phyloP scores from a whole-genome alignment of 2,329 filamentous ascomycete species.

The Rhynchosporium agropyri region DNA sequence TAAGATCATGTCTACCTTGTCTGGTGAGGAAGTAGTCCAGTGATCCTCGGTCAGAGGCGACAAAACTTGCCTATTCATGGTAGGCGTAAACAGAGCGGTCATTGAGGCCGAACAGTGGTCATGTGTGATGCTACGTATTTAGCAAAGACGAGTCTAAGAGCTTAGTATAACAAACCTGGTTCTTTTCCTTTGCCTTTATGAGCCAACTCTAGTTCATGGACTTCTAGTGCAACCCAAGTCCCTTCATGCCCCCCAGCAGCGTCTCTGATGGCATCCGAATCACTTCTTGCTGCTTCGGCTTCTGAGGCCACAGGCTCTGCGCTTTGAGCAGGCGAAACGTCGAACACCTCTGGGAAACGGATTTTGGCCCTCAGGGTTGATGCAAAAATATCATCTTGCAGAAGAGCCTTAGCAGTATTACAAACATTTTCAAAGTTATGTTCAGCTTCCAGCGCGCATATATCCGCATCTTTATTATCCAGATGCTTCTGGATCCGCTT shows the following conservation, averaged over 20 bases:
- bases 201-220: not conserved
- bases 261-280: slow-evolving; percentile 1
- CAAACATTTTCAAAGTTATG: slow-evolving; percentile 6
- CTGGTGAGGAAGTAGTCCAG: slow-evolving; percentile 16
- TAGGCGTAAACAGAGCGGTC: slow-evolving; percentile 23
- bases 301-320: slow-evolving; percentile 6
- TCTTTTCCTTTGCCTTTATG: slow-evolving; percentile 1
- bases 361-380: slow-evolving; percentile 3
- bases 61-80: slow-evolving; percentile 19
- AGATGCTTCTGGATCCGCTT: not conserved
- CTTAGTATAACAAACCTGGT: not conserved
- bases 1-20: slow-evolving; percentile 22
- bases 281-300: slow-evolving; percentile 9
- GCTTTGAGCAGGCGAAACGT: slow-evolving; percentile 3
- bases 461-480: not conserved
- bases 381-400: slow-evolving; percentile 1
- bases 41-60: slow-evolving; percentile 25
- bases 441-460: not conserved
- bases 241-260: not conserved
- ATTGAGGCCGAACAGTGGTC: no score
- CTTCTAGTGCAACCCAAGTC: not conserved
- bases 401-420: not conserved
- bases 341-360: not conserved
- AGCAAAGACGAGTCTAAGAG: not conserved
- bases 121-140: no score